A percentile compares a stretch with the other conserved stretches of the same genome.
phyloP scores from a whole-genome alignment of 2,329 filamentous ascomycete genomes.

The Amauroascus verrucosus region DNA sequence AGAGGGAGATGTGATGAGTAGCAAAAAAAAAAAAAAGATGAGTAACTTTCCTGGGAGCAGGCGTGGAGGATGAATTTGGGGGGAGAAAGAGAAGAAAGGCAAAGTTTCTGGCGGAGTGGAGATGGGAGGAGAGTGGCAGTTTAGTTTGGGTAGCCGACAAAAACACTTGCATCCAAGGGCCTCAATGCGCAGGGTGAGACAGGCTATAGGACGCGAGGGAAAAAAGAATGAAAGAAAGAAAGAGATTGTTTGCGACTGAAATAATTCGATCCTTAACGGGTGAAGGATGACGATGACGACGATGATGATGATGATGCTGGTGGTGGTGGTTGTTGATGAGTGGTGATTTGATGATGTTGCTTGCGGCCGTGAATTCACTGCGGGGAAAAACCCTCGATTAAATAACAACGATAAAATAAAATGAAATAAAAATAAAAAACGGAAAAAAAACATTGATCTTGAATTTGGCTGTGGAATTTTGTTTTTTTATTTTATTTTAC shows the following conservation, averaged over 20 bases:
- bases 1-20: neutral
- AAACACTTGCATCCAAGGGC: too few relatives aligned
- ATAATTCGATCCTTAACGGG: too few relatives aligned
- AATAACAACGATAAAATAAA: neutral
- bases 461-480: neutral
- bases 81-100: neutral
- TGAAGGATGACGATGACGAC: too few relatives aligned
- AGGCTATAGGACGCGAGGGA: neutral
- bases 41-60: neutral
- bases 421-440: neutral
- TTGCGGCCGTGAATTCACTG: neutral
- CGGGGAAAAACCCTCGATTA: neutral
- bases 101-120: constrained; percentile 6
- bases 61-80: neutral
- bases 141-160: neutral
- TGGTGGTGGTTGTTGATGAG: too few relatives aligned
- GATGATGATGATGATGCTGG: too few relatives aligned
- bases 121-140: neutral
- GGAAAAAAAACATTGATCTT: neutral
- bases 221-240: neutral
- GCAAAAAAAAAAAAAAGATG: neutral
- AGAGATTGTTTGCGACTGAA: too few relatives aligned
- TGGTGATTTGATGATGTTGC: too few relatives aligned
- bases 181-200: neutral
- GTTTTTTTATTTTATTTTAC: too few relatives aligned